Conservation (phyloP, 108 stramenopile species). For the Aurantiochytrium sp. region DNA sequence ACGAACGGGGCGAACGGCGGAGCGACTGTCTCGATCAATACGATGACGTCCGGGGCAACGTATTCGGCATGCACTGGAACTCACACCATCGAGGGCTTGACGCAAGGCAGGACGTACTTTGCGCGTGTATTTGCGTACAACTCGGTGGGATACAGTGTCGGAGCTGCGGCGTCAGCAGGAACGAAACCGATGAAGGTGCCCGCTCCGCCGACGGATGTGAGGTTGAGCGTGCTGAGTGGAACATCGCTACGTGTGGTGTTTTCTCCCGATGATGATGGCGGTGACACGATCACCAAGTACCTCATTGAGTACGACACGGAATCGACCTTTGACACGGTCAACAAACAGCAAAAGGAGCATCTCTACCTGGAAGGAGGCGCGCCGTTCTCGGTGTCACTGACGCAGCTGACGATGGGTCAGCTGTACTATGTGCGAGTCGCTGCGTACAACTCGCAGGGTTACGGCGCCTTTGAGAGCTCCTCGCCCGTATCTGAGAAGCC, state of each 20-base stretch:
- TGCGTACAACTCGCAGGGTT: constrained; percentile 66
- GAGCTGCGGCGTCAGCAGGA: background rate
- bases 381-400: constrained; percentile 63
- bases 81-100: constrained; percentile 46
- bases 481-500: constrained; percentile 63
- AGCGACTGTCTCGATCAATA: constrained; percentile 21
- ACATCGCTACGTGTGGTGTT: constrained; percentile 62
- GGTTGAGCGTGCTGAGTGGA: constrained; percentile 55
- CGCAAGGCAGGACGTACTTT: constrained; percentile 62
- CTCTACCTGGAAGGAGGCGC: constrained; percentile 61
- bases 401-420: constrained; percentile 52
- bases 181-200: constrained; percentile 61
- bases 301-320: constrained; percentile 62
- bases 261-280: constrained; percentile 66
- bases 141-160: constrained; percentile 56
- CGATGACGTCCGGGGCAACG: constrained; percentile 43
- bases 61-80: constrained; percentile 51
- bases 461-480: constrained; percentile 51
- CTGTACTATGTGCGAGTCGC: constrained; percentile 66
- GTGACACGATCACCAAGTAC: constrained; percentile 63
- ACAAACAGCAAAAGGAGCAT: constrained; percentile 27
- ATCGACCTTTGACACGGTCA: constrained; percentile 34
- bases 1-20: constrained; percentile 9
- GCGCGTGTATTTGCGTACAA: constrained; percentile 70
- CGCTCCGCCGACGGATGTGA: constrained; percentile 60